Evolutionary conservation across 495 filamentous ascomycete species (phyloP).

Genomic region (Aspergillus homomorphus): DNA sequence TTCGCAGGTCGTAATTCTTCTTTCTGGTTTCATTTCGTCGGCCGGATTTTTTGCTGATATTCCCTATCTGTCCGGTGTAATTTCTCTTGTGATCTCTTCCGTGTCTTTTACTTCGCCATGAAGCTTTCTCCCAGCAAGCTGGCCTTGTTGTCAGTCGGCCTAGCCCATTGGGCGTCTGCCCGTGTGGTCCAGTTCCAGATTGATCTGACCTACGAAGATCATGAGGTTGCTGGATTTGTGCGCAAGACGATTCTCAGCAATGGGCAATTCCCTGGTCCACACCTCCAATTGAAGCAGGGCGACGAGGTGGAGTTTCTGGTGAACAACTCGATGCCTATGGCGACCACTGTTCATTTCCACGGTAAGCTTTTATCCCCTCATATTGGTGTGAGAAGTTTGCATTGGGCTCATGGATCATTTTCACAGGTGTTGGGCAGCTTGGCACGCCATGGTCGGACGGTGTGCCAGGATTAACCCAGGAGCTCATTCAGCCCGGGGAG

Average conservation of each 20-base stretch:
- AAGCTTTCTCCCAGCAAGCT: not conserved
- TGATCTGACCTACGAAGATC: constrained; percentile 31
- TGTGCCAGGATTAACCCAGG: constrained; percentile 49
- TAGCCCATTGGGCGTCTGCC: constrained; percentile 14
- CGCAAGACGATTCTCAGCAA: constrained; percentile 57
- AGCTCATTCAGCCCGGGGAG: constrained; percentile 39
- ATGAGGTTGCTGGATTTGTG: constrained; percentile 28
- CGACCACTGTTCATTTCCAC: constrained; percentile 53
- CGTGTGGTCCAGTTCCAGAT: constrained; percentile 29
- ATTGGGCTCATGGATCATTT: not conserved
- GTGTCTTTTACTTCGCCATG: constrained; percentile 1
- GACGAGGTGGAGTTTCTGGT: constrained; percentile 60
- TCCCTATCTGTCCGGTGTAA: not conserved
- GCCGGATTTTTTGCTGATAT: not conserved
- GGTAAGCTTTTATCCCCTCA: constrained; percentile 24
- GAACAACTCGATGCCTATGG: constrained; percentile 52
- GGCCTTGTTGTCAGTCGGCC: constrained; percentile 10
- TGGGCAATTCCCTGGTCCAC: constrained; percentile 57
- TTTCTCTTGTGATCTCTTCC: not conserved
- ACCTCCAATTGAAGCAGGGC: constrained; percentile 57
- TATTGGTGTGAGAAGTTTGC: not conserved
- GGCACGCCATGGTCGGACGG: constrained; percentile 53
- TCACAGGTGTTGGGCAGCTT: constrained; percentile 34
- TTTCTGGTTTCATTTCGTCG: not conserved
- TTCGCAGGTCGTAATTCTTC: not conserved